A percentile compares a stretch with the other conserved stretches of the same genome.
phyloP scores from a whole-genome alignment of 768 basidiomycete genomes.

The Phlebiopsis gigantea region DNA sequence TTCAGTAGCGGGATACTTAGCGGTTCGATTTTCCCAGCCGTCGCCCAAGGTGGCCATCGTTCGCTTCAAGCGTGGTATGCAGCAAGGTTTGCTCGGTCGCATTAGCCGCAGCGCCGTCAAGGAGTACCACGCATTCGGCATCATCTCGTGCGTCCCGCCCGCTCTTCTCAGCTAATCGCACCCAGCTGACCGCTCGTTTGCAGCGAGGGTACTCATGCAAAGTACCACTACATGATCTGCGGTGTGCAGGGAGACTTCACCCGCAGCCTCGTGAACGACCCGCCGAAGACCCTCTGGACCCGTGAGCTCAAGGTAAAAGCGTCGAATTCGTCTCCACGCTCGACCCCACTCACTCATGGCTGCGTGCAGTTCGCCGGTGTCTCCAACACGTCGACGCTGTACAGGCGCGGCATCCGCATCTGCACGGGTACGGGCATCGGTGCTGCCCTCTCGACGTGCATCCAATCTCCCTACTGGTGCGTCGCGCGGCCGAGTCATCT shows the following conservation, averaged over 20 bases:
- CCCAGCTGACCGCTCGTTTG: conserved; percentile 1
- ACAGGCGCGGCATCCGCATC: conserved; percentile 73
- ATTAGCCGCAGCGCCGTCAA: conserved; percentile 67
- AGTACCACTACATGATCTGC: conserved; percentile 77
- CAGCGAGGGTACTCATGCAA: conserved; percentile 68
- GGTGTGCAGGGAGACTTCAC: conserved; percentile 80
- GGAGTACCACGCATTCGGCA: conserved; percentile 83
- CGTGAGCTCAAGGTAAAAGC: conserved; percentile 64
- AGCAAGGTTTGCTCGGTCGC: conserved; percentile 71
- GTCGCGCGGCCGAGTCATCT: conserved; percentile 11
- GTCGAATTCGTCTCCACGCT: conserved; percentile 1
- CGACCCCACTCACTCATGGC: background rate
- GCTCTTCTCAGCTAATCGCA: background rate
- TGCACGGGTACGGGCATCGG: conserved; percentile 83
- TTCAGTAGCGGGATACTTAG: background rate
- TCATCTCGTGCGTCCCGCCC: conserved; percentile 53
- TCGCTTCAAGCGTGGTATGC: conserved; percentile 80
- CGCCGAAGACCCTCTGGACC: conserved; percentile 71
- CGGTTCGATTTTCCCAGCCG: conserved; percentile 38
- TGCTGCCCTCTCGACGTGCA: conserved; percentile 70
- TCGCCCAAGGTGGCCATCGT: conserved; percentile 76
- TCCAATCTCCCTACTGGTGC: conserved; percentile 72
- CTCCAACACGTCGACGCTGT: conserved; percentile 75
- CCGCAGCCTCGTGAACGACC: conserved; percentile 59
- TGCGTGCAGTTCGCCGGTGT: conserved; percentile 64